Evolutionary conservation across 164 flowering plant genomes (phyloP).

Genomic region (Umbilicus rupestris): DNA sequence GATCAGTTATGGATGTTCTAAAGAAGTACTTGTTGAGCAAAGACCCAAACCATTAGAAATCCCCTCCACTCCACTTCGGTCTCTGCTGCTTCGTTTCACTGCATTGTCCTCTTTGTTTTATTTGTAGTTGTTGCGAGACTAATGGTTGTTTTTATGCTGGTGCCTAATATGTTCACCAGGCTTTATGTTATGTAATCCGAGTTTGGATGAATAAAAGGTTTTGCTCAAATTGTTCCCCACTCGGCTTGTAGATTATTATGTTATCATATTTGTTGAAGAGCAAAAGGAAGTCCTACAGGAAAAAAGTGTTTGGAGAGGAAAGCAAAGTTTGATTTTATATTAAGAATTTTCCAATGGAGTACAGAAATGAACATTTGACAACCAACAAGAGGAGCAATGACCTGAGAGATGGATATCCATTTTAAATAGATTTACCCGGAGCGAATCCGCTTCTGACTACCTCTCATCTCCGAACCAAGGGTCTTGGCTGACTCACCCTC

Average conservation of each 20-base stretch:
- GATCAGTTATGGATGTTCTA: conserved; percentile 49
- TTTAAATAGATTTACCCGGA: no score
- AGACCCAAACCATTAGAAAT: conserved; percentile 8
- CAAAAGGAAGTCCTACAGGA: no score
- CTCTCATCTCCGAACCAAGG: conserved; percentile 11
- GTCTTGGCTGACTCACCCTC: conserved; percentile 8
- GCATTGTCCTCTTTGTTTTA: neutral
- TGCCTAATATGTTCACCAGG: neutral
- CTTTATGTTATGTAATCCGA: neutral
- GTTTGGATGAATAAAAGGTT: neutral
- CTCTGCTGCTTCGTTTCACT: neutral
- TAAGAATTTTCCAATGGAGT: no score
- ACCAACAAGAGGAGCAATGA: no score
- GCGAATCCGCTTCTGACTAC: no score
- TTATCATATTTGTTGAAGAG: no score
- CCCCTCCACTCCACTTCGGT: neutral
- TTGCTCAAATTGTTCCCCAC: neutral
- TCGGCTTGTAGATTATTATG: no score
- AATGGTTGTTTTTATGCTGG: neutral
- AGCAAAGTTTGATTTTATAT: no score
- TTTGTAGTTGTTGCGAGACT: neutral
- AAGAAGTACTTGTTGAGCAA: conserved; percentile 31
- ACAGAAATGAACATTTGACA: no score
- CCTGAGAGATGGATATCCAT: no score
- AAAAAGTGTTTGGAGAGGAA: no score